Conservation (phyloP, 2,329 filamentous ascomycete species). For the Aspergillus piperis region DNA sequence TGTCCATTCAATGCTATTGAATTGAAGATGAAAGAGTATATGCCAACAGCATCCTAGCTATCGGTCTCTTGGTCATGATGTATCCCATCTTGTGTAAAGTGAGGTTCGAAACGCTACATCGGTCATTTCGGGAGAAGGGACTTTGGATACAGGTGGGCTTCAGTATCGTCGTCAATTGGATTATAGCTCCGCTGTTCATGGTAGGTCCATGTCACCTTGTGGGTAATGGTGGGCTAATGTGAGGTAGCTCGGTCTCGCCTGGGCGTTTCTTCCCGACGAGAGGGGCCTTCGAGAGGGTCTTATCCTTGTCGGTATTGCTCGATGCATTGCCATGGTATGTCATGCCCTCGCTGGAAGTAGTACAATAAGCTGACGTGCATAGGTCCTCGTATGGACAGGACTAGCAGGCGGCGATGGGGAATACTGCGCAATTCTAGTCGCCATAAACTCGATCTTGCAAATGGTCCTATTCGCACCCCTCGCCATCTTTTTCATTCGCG, state of each 20-base stretch:
- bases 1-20: neutral
- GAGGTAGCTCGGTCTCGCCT: slow-evolving; percentile 49
- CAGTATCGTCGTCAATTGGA: slow-evolving; percentile 77
- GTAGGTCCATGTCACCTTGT: slow-evolving; percentile 42
- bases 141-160: slow-evolving; percentile 78
- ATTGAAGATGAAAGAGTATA: neutral
- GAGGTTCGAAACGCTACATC: slow-evolving; percentile 72
- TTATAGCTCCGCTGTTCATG: slow-evolving; percentile 81
- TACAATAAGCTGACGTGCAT: slow-evolving; percentile 5
- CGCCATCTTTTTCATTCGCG: slow-evolving; percentile 67
- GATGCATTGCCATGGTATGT: slow-evolving; percentile 84
- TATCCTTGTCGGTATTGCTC: slow-evolving; percentile 78
- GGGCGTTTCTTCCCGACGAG: slow-evolving; percentile 57
- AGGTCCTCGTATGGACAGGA: slow-evolving; percentile 74
- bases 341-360: neutral
- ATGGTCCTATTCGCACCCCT: slow-evolving; percentile 73
- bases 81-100: slow-evolving; percentile 91
- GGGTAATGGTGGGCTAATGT: neutral
- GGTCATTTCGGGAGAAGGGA: slow-evolving; percentile 59
- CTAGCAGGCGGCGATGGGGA: slow-evolving; percentile 75
- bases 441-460: slow-evolving; percentile 72
- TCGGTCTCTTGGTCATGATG: slow-evolving; percentile 89
- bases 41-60: slow-evolving; percentile 51
- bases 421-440: slow-evolving; percentile 80
- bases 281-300: slow-evolving; percentile 61